A percentile compares a stretch with the other conserved stretches of the same genome.
Evolutionary conservation across 2,329 filamentous ascomycete genomes (phyloP).

Genomic region (Pseudofabraea citricarpa): DNA sequence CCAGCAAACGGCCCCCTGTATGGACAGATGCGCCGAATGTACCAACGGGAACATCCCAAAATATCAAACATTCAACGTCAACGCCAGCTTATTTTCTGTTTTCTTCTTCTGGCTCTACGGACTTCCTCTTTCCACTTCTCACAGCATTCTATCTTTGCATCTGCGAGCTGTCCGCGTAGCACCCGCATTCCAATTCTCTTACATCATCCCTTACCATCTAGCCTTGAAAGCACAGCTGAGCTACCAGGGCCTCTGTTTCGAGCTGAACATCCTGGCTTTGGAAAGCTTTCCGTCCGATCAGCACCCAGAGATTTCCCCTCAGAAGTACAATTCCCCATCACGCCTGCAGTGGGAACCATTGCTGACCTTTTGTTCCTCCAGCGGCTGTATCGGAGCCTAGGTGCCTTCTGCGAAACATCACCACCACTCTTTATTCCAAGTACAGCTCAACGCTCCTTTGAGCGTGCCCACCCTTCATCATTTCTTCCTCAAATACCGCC

Average conservation of each 20-base stretch:
- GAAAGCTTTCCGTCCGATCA: background rate
- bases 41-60: too few species aligned
- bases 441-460: slow-evolving; percentile 18
- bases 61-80: too few species aligned
- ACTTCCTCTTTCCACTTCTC: too few species aligned
- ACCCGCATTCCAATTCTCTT: background rate
- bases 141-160: background rate
- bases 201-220: background rate
- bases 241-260: background rate
- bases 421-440: background rate
- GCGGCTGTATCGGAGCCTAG: background rate
- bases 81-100: too few species aligned
- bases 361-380: background rate
- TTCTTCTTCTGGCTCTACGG: too few species aligned
- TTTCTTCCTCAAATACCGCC: slow-evolving; percentile 64
- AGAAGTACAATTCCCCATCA: background rate
- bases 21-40: too few species aligned
- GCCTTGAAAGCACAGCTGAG: background rate
- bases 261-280: background rate
- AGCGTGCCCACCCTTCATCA: slow-evolving; percentile 24
- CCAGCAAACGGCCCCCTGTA: too few species aligned
- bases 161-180: background rate
- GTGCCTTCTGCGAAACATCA: background rate
- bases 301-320: background rate
- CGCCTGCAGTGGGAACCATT: background rate